Base-by-base conservation (phyloP, 23 red algal genomes). In the Agarophyton chilense region DNA sequence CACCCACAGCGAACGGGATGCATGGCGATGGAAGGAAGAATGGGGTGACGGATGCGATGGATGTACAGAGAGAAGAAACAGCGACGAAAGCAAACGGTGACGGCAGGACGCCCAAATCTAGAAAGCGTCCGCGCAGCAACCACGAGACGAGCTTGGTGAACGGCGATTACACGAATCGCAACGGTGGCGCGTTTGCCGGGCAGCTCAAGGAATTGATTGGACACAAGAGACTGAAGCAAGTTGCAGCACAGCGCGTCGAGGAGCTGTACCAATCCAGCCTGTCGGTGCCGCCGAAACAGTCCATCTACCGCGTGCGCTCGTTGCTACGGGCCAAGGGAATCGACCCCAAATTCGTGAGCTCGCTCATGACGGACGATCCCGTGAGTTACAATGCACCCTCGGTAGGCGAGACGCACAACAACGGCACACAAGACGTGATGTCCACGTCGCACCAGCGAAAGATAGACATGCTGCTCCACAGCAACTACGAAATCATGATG, bases 401-500 rank as follows among this genome's bases (percentile, higher is more conserved):
- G 44, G 31, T 16, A 19, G 40, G 53, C 10, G 53, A 60, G 25
- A 35, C 51, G 42, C 50, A 79, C 8, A 77, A 77, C 41, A 89
- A 65, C 57, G 19, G 17, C 31, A 26, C 29, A 32, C 33, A 52
- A 0, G 61, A 70, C 6, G 80, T 34, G 10, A 39, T 35, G 4
- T 32, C 21, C 40, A 34, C 80, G n/a, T 46, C 61, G 62, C 57
- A 68, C 35, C 53, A 74, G 17, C 63, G 71, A 14, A 78, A 89
- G 44, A 41, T 89, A 52, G 73, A 89, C 24, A n/a, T 53, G 35
- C 34, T 89, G 34, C 73, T 89, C 17, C 39, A 63, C 56, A 65
- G 28, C 32, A 89, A 89, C 60, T 72, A 89, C 39, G 70, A 34
- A 21, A 89, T 31, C 7, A 89, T 89, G 85, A 77, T 89, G 85